Conservation (phyloP, 306 rosid species). For the Acacia acuminata region DNA sequence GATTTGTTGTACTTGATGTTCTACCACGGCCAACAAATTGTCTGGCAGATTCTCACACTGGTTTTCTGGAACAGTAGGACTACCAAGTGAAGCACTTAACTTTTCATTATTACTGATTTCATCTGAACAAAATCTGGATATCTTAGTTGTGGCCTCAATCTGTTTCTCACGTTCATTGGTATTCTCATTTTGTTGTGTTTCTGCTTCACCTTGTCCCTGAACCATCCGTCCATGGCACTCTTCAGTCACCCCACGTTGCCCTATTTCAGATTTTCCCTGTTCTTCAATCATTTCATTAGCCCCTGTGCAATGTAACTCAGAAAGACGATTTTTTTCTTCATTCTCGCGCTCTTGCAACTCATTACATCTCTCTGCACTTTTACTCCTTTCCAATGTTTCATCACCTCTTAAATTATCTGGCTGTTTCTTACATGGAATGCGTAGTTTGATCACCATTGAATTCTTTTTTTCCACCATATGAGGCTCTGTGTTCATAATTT, state of each 20-base stretch:
- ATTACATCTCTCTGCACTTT: background rate
- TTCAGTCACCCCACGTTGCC: background rate
- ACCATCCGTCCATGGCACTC: background rate
- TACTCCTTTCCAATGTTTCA: background rate
- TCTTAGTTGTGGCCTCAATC: background rate
- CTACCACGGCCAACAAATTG: background rate
- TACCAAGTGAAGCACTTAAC: background rate
- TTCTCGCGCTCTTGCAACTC: background rate
- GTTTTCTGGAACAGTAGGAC: background rate
- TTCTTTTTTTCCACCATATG: background rate
- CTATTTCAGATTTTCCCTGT: constrained; percentile 5
- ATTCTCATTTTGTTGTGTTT: background rate
- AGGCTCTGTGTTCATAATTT: background rate
- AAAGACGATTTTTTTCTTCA: background rate
- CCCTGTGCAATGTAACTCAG: background rate
- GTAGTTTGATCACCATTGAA: background rate
- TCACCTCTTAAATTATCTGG: background rate
- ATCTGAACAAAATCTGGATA: background rate
- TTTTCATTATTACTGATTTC: background rate
- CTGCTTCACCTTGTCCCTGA: background rate
- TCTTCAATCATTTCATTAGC: constrained; percentile 5
- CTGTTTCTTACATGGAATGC: background rate
- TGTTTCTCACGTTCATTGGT: background rate
- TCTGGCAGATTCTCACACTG: background rate
- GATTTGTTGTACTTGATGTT: background rate